These are phyloP conservation scores for Poterioochromonas sp. DNA, from an alignment of 352 stramenopile genomes.

Conservation along the genomic window DNA sequence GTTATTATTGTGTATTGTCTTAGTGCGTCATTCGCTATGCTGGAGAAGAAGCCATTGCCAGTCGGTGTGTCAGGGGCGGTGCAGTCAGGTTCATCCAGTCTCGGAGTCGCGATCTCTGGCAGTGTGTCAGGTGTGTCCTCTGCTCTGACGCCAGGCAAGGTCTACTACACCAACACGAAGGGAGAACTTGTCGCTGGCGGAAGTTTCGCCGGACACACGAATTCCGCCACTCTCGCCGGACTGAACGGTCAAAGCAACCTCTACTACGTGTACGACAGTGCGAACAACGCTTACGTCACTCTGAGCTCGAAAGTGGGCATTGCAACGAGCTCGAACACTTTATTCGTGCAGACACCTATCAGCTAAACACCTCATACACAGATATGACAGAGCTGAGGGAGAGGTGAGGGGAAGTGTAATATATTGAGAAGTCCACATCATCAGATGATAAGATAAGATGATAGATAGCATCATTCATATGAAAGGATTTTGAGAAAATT, in stretches of 20 bases:
- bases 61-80: background rate
- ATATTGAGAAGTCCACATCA: too few species aligned
- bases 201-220: background rate
- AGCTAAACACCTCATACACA: too few species aligned
- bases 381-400: too few species aligned
- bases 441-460: too few species aligned
- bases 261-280: constrained; percentile 21
- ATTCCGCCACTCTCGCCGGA: background rate
- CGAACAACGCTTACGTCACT: constrained; percentile 4
- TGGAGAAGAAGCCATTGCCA: background rate
- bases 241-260: too few species aligned
- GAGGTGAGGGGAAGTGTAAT: too few species aligned
- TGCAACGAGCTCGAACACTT: background rate
- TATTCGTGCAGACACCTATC: too few species aligned
- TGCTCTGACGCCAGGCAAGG: background rate
- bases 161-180: constrained; percentile 26
- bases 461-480: too few species aligned
- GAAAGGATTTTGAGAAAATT: too few species aligned
- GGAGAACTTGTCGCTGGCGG: background rate
- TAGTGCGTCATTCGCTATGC: background rate
- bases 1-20: too few species aligned
- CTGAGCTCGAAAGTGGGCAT: background rate
- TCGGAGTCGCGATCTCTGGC: background rate
- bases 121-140: background rate
- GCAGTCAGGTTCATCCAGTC: too few species aligned